Conservation (phyloP, 2,329 filamentous ascomycete genomes). For the Apiospora pterosperma region DNA sequence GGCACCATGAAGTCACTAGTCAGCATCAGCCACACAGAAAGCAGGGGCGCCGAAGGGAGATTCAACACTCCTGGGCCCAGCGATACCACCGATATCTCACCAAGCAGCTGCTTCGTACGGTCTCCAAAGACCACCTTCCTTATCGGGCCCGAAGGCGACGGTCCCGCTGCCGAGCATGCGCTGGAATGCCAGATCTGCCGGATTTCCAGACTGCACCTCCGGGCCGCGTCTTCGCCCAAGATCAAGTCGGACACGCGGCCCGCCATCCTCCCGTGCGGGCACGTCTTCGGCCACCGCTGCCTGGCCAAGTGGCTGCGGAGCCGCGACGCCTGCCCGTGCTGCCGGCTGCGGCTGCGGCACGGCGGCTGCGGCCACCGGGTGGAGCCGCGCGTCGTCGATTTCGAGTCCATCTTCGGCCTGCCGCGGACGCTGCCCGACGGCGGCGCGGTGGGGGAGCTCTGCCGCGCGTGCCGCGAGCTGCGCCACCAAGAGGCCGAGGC, state of each 20-base stretch:
- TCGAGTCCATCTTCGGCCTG: neutral
- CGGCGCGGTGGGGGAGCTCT: neutral
- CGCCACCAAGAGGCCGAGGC: neutral
- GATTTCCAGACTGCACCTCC: neutral
- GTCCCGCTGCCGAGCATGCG: neutral
- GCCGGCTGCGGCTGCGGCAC: neutral
- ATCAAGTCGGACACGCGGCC: neutral
- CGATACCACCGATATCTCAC: neutral
- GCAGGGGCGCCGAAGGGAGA: neutral
- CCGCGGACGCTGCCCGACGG: slow-evolving; percentile 1
- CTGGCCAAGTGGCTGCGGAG: slow-evolving; percentile 2
- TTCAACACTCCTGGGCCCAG: neutral
- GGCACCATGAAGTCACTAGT: neutral
- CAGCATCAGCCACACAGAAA: neutral
- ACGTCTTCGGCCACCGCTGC: slow-evolving; percentile 1
- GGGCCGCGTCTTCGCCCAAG: neutral
- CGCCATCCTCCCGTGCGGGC: neutral
- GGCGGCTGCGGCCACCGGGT: neutral
- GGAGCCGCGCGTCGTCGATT: neutral
- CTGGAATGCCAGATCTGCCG: slow-evolving; percentile 3
- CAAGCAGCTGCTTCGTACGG: neutral
- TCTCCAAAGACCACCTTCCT: slow-evolving; percentile 1
- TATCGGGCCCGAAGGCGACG: neutral
- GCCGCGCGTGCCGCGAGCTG: neutral
- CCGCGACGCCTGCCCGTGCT: neutral